Evolutionary conservation across 1,284 basidiomycete species (phyloP).

Genomic region (Thecaphora thlaspeos): DNA sequence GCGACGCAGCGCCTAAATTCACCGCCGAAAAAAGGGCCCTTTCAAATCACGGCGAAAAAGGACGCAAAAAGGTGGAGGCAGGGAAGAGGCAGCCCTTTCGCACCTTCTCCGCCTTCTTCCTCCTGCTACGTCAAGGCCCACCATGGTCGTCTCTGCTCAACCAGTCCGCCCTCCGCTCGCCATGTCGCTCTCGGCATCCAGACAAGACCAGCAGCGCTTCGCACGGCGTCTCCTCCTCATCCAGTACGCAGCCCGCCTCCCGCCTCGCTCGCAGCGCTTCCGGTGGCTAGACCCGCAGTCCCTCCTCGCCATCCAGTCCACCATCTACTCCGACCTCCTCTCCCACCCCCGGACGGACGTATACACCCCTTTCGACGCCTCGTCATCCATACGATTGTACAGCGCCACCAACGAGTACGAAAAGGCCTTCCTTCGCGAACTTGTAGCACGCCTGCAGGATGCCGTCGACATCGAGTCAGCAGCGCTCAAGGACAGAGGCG

Average conservation of each 20-base stretch:
- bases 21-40: no score
- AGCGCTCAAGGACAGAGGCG: constrained; percentile 4
- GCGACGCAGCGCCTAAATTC: no score
- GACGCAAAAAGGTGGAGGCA: no score
- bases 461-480: constrained; percentile 21
- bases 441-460: constrained; percentile 22
- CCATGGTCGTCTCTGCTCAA: no score
- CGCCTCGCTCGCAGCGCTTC: constrained; percentile 19
- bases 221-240: constrained; percentile 17
- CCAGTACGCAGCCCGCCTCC: constrained; percentile 32
- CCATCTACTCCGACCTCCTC: constrained; percentile 22
- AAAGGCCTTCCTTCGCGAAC: constrained; percentile 25
- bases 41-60: no score
- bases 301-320: constrained; percentile 16
- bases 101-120: no score
- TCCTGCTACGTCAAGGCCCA: no score
- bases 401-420: constrained; percentile 18
- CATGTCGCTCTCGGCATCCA: no score
- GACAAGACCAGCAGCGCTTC: no score
- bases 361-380: neutral
- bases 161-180: no score
- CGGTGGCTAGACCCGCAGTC: constrained; percentile 17
- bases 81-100: no score
- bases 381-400: neutral
- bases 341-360: neutral